Conservation (phyloP, 805 yeast species). For the Wickerhamomyces chaumierensis region DNA sequence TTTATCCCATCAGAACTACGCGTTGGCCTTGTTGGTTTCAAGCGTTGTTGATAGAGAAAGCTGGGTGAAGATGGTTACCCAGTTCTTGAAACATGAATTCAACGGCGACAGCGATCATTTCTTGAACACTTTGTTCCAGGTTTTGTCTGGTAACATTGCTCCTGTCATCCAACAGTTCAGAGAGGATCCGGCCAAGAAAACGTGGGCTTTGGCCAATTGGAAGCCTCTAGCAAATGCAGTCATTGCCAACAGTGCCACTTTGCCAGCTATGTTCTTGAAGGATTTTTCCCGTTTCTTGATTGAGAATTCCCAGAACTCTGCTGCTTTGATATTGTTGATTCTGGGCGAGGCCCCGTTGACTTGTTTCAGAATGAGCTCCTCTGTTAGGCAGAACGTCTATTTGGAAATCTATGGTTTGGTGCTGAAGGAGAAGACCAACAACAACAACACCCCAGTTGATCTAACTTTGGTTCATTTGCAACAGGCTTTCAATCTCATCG, state of each 20-base stretch:
- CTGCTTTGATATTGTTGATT: slow-evolving; percentile 34
- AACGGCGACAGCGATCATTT: slow-evolving; percentile 30
- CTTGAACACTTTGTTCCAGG: slow-evolving; percentile 48
- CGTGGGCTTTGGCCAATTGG: slow-evolving; percentile 45
- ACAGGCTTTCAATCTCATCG: slow-evolving; percentile 64
- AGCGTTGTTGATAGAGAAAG: slow-evolving; percentile 50
- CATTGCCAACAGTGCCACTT: slow-evolving; percentile 24
- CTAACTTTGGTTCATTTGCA: slow-evolving; percentile 47
- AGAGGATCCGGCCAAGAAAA: slow-evolving; percentile 26
- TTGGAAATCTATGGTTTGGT: slow-evolving; percentile 17
- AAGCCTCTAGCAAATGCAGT: slow-evolving; percentile 32
- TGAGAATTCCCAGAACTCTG: slow-evolving; percentile 21
- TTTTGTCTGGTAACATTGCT: slow-evolving; percentile 49
- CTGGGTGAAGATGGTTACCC: slow-evolving; percentile 47
- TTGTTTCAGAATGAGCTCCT: slow-evolving; percentile 6
- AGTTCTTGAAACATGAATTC: slow-evolving; percentile 39
- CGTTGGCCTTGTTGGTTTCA: slow-evolving; percentile 64
- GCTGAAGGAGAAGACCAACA: slow-evolving; percentile 12
- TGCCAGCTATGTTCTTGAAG: slow-evolving; percentile 28
- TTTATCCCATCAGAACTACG: slow-evolving; percentile 57
- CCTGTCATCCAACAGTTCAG: slow-evolving; percentile 40
- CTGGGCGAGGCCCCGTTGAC: slow-evolving; percentile 36
- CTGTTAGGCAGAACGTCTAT: slow-evolving; percentile 19
- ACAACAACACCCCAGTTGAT: slow-evolving; percentile 22
- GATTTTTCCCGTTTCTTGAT: slow-evolving; percentile 41